Conservation (phyloP, 495 filamentous ascomycete species). For the Penicillium parvum region DNA sequence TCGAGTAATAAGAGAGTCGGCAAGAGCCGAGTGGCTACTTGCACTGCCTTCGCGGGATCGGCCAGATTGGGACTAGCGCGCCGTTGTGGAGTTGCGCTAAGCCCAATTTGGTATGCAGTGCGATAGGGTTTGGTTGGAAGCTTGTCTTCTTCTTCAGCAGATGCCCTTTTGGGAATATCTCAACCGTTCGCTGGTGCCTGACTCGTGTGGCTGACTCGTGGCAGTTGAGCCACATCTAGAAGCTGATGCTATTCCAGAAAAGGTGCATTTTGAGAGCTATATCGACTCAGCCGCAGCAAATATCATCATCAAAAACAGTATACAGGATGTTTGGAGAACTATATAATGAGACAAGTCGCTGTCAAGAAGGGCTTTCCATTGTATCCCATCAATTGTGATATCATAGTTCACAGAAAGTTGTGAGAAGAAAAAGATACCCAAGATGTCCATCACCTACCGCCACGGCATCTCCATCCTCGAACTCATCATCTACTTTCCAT, state of each 20-base stretch:
- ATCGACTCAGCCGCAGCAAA: constrained; percentile 6
- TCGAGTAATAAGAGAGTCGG: background rate
- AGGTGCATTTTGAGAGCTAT: background rate
- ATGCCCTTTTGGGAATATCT: too few species aligned
- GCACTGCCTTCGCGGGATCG: constrained; percentile 7
- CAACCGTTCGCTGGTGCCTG: background rate
- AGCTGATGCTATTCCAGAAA: background rate
- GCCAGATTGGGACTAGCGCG: constrained; percentile 3
- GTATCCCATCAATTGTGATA: too few species aligned
- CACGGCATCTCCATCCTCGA: constrained; percentile 35
- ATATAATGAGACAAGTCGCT: constrained; percentile 1
- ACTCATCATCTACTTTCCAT: constrained; percentile 33
- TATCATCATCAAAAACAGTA: background rate
- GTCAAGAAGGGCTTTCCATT: too few species aligned
- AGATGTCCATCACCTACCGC: constrained; percentile 25
- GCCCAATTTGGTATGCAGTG: constrained; percentile 13
- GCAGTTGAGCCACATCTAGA: constrained; percentile 4
- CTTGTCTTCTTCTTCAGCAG: too few species aligned
- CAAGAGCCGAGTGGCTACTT: background rate
- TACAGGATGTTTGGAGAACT: constrained; percentile 1
- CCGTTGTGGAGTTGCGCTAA: background rate
- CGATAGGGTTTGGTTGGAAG: constrained; percentile 1
- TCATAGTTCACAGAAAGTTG: too few species aligned
- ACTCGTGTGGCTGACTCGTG: too few species aligned
- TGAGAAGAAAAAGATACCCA: too few species aligned